Percentiles rank a stretch among this genome's conserved stretches.
phyloP scores from a whole-genome alignment of 177 flowering plant genomes.

The Telopea speciosissima region DNA sequence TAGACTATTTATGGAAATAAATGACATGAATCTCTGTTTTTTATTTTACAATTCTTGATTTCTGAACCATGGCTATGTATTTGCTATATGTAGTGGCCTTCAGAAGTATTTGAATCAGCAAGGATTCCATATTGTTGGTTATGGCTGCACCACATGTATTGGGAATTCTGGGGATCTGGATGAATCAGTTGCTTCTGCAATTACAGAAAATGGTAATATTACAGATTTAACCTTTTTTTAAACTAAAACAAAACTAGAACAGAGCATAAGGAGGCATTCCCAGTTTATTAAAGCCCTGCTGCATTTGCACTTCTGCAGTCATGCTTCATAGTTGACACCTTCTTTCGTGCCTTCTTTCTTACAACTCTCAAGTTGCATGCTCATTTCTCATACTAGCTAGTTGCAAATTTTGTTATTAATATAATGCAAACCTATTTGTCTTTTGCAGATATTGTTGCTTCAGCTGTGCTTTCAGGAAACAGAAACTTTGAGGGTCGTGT shows the following conservation, averaged over 20 bases:
- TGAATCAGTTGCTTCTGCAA: conserved; percentile 70
- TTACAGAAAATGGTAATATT: conserved; percentile 63
- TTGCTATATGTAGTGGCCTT: conserved; percentile 51
- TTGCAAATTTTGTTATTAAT: too few species aligned
- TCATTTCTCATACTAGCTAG: too few species aligned
- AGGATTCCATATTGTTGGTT: conserved; percentile 85
- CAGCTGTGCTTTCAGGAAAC: conserved; percentile 95
- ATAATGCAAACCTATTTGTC: neutral
- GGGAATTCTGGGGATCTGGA: conserved; percentile 89
- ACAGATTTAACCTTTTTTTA: neutral
- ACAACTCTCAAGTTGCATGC: too few species aligned
- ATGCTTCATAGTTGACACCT: too few species aligned
- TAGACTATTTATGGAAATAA: neutral
- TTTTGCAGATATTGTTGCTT: conserved; percentile 66
- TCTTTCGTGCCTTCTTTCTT: too few species aligned
- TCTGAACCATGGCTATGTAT: neutral
- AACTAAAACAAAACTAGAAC: neutral
- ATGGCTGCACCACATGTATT: conserved; percentile 93
- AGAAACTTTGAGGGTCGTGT: conserved; percentile 94
- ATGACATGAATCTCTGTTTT: neutral
- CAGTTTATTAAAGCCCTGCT: too few species aligned
- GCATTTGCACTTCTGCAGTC: too few species aligned
- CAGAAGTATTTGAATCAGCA: conserved; percentile 69
- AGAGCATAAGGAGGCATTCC: neutral
- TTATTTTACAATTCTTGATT: neutral